Base-by-base conservation (phyloP, 257 asterid species). In the Petunia secreta region DNA sequence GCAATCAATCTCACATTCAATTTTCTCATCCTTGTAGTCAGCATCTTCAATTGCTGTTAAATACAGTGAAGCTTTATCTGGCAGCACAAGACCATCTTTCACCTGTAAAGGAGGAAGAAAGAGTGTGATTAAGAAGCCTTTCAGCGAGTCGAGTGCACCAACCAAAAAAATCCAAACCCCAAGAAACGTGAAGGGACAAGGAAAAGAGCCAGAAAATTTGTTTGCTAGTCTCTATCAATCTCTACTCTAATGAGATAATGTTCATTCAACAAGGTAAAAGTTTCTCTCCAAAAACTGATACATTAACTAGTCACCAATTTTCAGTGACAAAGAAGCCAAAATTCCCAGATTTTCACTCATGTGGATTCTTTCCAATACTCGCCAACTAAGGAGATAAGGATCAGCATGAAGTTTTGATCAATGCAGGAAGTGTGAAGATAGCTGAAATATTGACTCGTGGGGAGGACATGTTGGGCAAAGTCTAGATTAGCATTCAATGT, bases 11-110 rank as follows among this genome's bases (percentile, higher is more conserved):
- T 91, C 86, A 95, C 98, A 93, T 86, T 93, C 98, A 78, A 95
- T 93, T 85, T 95, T 95, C 83, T 95, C 98, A 86, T 93, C 98
- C 88, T 92, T 93, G 91, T 93, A 95, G 66, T 95, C 99, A 65
- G 97, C 98, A 90, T 95, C 99, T 87, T 95, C 99, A 82, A 95
- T 93, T 43, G 99, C 97, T 15, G 97, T 93, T 86, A 95, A 86
- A 84, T 83, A 82, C 78, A 95, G 93, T 80, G 97, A 89, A 80
- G 97, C 97, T 88, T 88, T 92, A 83, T 95, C 98, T 4, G 99
- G 99, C 84, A 93, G 85, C 40, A 95, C 90, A 66, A 95, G 86
- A 64, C 98, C 99, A 83, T 86, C 90, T 80, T 82, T 80, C 62
- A 88, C 96, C 97, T 94, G 89, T 66, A 73, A 54, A 60, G 46